Base-by-base conservation (phyloP, 2,329 filamentous ascomycete species). In the Zymoseptoria tritici region DNA sequence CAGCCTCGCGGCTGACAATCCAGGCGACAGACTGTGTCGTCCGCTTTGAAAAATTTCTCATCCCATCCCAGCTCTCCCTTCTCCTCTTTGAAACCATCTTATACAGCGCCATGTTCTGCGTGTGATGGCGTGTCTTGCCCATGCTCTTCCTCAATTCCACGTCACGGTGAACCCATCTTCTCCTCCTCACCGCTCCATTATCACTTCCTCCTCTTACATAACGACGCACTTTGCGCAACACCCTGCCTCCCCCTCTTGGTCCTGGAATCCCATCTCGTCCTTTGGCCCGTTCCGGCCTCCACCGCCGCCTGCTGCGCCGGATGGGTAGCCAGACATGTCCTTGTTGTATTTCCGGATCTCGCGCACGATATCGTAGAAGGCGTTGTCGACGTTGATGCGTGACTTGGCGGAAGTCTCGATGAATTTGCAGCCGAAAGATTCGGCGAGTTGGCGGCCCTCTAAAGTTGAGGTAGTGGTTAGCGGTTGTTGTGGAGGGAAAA, bases 331-430 rank as follows among this genome's bases (percentile, higher is more conserved):
- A 62, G 92, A 91, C 87, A 97, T 95, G 74, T 97, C 93, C 75
- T 94, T 93, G 85, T 99, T 97, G 80, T 96, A 97, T 78, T 91
- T 89, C 78, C 94, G 86, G 73, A 99, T 99, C 76, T 97, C 94
- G 74, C 94, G 89, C 60, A 99, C 94, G 69, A 97, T 92, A 74
- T 97, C 92, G 83, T 93, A 97, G 80, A 99, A 99, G 58, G 93
- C 91, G 78, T 95, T 92, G 78, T 99, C 94, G 71, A 99, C 94
- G 74, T 97, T 97, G 81, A 94, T 95, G 75, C 93, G 88, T 64
- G 92, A 96, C 80, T 97, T 99, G 67, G 94, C 94, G 50, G 94
- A 99, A 11, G 94, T 97, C 81, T 99, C 94, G 79, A 97, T 96
- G 80, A 97, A 99, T 75, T 94, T 95, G 87, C 94, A 99, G 73